phyloP scores from a whole-genome alignment of 768 basidiomycete genomes.

The Boletus pseudopeckii region DNA sequence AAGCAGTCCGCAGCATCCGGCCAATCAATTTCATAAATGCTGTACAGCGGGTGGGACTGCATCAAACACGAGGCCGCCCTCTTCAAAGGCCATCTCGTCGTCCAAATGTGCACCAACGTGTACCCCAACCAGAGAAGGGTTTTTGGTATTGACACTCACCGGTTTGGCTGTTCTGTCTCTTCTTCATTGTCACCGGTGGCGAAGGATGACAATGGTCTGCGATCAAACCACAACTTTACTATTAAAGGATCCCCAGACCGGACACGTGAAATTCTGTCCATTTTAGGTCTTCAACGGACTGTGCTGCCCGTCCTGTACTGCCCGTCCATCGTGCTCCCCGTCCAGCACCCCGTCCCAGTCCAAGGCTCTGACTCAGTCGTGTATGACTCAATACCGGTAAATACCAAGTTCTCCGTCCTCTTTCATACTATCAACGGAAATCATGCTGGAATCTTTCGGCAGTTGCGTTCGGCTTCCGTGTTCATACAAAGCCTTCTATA shows the following conservation, averaged over 20 bases:
- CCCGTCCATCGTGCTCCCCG: no score
- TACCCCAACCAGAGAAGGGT: background rate
- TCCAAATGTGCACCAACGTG: background rate
- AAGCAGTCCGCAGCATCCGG: background rate
- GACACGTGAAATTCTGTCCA: background rate
- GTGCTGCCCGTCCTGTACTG: background rate
- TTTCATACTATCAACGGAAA: background rate
- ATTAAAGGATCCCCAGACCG: background rate
- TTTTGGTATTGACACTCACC: background rate
- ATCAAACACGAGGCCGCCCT: conserved; percentile 2
- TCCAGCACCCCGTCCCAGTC: background rate
- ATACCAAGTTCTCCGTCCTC: background rate
- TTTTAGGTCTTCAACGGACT: background rate
- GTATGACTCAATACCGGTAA: background rate
- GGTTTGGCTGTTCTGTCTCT: background rate
- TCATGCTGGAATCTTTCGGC: background rate
- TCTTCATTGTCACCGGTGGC: background rate
- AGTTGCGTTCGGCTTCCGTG: background rate
- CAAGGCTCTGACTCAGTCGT: background rate
- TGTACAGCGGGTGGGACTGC: background rate
- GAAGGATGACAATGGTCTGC: background rate
- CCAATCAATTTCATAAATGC: conserved; percentile 6
- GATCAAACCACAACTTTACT: background rate
- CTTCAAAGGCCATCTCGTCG: no score
- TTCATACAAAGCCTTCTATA: background rate